A percentile compares a stretch with the other conserved stretches of the same genome.
Conservation (phyloP, 129 eudicot genomes). For the Arctium minus region DNA sequence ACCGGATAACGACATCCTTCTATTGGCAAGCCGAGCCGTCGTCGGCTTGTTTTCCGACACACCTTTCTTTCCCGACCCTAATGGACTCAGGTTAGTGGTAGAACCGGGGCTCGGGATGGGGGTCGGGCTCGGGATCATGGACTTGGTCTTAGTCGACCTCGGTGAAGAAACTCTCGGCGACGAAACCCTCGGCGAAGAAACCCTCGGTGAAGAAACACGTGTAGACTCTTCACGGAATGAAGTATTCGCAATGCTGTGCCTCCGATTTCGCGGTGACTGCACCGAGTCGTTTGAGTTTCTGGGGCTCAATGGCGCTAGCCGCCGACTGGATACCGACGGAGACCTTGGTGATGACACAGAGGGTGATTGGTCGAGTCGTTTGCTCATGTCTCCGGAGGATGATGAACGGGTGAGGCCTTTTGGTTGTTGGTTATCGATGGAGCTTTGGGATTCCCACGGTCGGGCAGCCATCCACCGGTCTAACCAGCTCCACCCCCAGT, state of each 20-base stretch:
- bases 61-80: slow-evolving; percentile 42
- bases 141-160: slow-evolving; percentile 59
- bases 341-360: slow-evolving; percentile 56
- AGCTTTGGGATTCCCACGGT: slow-evolving; percentile 35
- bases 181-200: slow-evolving; percentile 22
- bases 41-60: slow-evolving; percentile 40
- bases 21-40: slow-evolving; percentile 47
- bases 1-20: slow-evolving; percentile 62
- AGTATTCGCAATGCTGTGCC: slow-evolving; percentile 75
- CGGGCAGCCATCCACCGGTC: slow-evolving; percentile 46
- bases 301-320: slow-evolving; percentile 49
- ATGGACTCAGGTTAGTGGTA: slow-evolving; percentile 44
- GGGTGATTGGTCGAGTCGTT: slow-evolving; percentile 47
- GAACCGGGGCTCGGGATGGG: slow-evolving; percentile 19
- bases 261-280: slow-evolving; percentile 50
- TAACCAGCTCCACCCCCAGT: slow-evolving; percentile 60
- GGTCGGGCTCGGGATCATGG: slow-evolving; percentile 25
- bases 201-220: not conserved
- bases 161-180: slow-evolving; percentile 70
- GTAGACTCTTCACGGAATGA: slow-evolving; percentile 65
- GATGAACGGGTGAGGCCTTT: slow-evolving; percentile 29
- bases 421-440: slow-evolving; percentile 11
- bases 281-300: slow-evolving; percentile 46
- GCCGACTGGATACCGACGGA: slow-evolving; percentile 29
- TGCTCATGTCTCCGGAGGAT: slow-evolving; percentile 34